A percentile compares a stretch with the other conserved stretches of the same genome.
These are phyloP conservation scores for Xylaria castorea DNA, from an alignment of 495 filamentous ascomycete genomes.

Conservation along the genomic window DNA sequence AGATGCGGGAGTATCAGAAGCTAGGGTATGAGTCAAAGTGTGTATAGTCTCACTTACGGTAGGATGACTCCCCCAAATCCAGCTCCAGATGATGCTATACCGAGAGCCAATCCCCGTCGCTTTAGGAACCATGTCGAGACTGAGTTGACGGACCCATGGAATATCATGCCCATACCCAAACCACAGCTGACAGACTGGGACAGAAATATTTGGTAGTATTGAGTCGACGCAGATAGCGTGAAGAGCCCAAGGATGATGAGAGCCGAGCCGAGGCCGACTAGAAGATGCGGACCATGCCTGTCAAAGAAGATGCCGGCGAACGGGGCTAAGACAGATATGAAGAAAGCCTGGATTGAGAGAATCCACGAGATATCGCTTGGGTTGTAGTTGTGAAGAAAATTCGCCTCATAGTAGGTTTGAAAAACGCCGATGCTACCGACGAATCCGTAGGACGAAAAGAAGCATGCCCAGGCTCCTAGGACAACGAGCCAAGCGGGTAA, in stretches of 20 bases:
- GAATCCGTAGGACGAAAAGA: constrained; percentile 41
- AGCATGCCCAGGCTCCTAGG: constrained; percentile 32
- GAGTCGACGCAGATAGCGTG: constrained; percentile 22
- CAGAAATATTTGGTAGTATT: constrained; percentile 45
- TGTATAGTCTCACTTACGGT: constrained; percentile 26
- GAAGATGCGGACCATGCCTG: constrained; percentile 37
- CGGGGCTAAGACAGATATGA: constrained; percentile 44
- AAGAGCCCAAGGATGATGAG: constrained; percentile 39
- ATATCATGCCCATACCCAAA: constrained; percentile 45
- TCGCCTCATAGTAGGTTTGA: constrained; percentile 37
- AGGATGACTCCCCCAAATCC: constrained; percentile 49
- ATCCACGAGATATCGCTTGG: constrained; percentile 47
- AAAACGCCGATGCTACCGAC: constrained; percentile 39
- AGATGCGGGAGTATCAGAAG: background rate
- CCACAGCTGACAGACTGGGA: constrained; percentile 47
- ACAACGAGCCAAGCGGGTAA: constrained; percentile 42
- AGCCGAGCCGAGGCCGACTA: constrained; percentile 37
- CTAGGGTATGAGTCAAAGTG: background rate
- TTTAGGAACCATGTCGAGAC: constrained; percentile 42
- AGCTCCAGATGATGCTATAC: constrained; percentile 41
- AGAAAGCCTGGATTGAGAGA: constrained; percentile 40
- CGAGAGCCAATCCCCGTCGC: constrained; percentile 38
- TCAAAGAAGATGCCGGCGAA: constrained; percentile 45
- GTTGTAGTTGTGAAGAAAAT: constrained; percentile 33
- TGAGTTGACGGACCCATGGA: constrained; percentile 38